phyloP scores from a whole-genome alignment of 371 early-diverging fungal genomes.

The Entomophthora muscae region DNA sequence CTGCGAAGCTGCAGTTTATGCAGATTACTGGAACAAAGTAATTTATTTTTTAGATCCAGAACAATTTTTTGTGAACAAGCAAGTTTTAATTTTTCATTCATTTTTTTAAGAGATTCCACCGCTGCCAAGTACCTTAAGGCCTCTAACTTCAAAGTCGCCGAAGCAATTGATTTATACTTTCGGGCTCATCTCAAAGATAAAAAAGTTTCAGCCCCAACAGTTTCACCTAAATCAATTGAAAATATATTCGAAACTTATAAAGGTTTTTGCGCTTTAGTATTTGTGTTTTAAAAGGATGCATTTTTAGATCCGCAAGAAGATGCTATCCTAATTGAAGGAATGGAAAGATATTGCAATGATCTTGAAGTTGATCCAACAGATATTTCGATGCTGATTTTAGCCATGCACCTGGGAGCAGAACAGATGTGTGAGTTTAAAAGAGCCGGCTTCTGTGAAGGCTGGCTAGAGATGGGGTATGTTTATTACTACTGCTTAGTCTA shows the following conservation, averaged over 20 bases:
- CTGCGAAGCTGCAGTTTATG: not conserved
- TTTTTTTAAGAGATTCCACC: not conserved
- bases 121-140: not conserved
- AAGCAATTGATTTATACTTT: not conserved
- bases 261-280: not conserved
- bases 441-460: conserved; percentile 41
- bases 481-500: not conserved
- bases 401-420: conserved; percentile 47
- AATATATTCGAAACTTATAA: not conserved
- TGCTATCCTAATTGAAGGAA: conserved; percentile 52
- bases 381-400: conserved; percentile 50
- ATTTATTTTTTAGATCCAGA: not conserved
- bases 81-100: not conserved
- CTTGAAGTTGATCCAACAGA: conserved; percentile 61
- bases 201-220: not conserved
- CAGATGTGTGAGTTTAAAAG: conserved; percentile 60
- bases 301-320: conserved; percentile 39
- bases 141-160: not conserved
- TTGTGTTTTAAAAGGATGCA: not conserved
- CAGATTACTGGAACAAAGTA: not conserved
- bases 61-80: not conserved
- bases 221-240: not conserved
- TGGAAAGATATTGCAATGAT: conserved; percentile 44
- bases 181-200: not conserved
- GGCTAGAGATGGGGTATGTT: conserved; percentile 34